These are phyloP conservation scores for Penicillium ochrochloron DNA, from an alignment of 495 filamentous ascomycete species.

Conservation along the genomic window DNA sequence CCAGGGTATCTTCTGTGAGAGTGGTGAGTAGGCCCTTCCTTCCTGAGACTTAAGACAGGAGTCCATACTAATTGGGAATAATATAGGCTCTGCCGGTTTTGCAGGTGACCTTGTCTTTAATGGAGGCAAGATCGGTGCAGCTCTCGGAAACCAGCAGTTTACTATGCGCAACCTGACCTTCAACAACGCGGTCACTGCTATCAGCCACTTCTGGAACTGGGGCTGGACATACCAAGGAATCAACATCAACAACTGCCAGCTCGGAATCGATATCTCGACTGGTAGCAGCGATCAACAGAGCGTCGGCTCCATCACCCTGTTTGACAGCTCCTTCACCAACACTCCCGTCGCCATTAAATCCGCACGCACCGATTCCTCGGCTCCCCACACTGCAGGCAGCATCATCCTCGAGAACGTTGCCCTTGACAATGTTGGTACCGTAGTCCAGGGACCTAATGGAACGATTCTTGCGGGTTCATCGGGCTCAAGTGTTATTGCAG, in stretches of 20 bases:
- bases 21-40: constrained; percentile 39
- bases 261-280: constrained; percentile 48
- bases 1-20: constrained; percentile 71
- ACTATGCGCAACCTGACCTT: constrained; percentile 75
- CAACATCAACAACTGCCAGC: constrained; percentile 49
- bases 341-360: not conserved
- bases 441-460: constrained; percentile 54
- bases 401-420: constrained; percentile 66
- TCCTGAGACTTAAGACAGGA: not conserved
- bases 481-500: constrained; percentile 52
- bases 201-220: constrained; percentile 57
- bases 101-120: constrained; percentile 63
- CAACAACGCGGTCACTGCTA: constrained; percentile 60
- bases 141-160: constrained; percentile 75
- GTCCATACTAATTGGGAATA: not conserved
- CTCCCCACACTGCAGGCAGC: constrained; percentile 34
- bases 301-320: constrained; percentile 50
- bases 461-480: constrained; percentile 49
- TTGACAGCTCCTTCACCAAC: constrained; percentile 40
- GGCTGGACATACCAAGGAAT: constrained; percentile 52
- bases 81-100: constrained; percentile 65
- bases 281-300: constrained; percentile 20
- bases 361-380: not conserved
- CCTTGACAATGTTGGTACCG: constrained; percentile 59
- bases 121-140: constrained; percentile 63